phyloP scores from a whole-genome alignment of 139 green algal genomes.

The Parachlorella kessleri region DNA sequence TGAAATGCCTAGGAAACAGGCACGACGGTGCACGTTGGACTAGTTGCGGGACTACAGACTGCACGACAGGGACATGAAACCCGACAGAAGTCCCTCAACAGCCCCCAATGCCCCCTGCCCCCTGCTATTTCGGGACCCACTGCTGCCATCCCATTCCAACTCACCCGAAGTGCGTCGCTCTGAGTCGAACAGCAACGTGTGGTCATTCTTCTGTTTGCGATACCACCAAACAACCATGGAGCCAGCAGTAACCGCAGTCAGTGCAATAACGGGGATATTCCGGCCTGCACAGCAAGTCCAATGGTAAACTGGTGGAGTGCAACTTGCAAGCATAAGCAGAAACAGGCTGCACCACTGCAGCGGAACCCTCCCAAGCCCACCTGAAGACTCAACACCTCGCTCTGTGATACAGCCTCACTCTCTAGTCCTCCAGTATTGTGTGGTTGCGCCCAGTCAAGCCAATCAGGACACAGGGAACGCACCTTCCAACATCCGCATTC shows the following conservation, averaged over 20 bases:
- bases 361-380: no score
- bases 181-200: not conserved
- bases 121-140: not conserved
- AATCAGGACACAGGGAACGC: not conserved
- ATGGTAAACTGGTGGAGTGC: not conserved
- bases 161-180: not conserved
- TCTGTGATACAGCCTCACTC: not conserved
- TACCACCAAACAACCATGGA: slow-evolving; percentile 8
- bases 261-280: not conserved
- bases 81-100: no score
- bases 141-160: not conserved
- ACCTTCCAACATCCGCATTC: not conserved
- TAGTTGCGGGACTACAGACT: no score
- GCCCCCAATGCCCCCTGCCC: not conserved
- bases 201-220: slow-evolving; percentile 2
- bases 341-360: not conserved
- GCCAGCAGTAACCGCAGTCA: slow-evolving; percentile 4
- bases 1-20: not conserved
- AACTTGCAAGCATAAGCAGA: not conserved
- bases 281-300: not conserved
- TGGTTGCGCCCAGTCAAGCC: not conserved
- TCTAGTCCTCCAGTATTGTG: not conserved
- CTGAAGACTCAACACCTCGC: not conserved
- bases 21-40: not conserved
- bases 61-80: no score